These are phyloP conservation scores for Brassica nigra DNA, from an alignment of 345 rosid genomes.

Conservation along the genomic window DNA sequence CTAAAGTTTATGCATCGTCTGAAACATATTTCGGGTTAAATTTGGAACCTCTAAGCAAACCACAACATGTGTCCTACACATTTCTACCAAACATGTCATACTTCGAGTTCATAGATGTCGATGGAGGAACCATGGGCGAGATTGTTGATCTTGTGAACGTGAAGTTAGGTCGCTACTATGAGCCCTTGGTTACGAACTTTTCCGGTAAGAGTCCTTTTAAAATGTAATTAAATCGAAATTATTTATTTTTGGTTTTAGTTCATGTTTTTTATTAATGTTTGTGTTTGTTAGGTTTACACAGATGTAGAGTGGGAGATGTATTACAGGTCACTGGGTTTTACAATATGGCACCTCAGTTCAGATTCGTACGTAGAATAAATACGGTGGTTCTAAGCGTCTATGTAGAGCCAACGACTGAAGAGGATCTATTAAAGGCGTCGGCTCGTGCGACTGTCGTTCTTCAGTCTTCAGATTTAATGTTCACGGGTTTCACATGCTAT, in stretches of 20 bases:
- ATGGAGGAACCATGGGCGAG: neutral
- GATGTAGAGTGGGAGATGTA: neutral
- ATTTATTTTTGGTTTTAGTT: neutral
- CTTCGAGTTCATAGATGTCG: neutral
- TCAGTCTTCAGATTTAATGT: neutral
- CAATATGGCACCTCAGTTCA: neutral
- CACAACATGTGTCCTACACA: constrained; percentile 1
- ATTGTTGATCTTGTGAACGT: neutral
- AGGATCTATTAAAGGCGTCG: neutral
- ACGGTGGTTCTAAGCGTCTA: neutral
- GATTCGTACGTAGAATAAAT: neutral
- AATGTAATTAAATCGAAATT: neutral
- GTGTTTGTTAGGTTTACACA: neutral
- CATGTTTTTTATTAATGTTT: neutral
- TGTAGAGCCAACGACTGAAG: neutral
- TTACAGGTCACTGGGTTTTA: neutral
- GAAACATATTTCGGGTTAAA: neutral
- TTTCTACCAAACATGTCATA: neutral
- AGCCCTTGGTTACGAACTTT: neutral
- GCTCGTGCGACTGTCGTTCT: neutral
- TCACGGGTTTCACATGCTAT: neutral
- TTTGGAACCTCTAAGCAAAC: neutral
- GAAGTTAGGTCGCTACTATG: neutral
- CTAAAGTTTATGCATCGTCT: neutral
- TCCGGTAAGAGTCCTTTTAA: neutral